Conservation (phyloP, 331 rosid species). For the Malus hybrid region DNA sequence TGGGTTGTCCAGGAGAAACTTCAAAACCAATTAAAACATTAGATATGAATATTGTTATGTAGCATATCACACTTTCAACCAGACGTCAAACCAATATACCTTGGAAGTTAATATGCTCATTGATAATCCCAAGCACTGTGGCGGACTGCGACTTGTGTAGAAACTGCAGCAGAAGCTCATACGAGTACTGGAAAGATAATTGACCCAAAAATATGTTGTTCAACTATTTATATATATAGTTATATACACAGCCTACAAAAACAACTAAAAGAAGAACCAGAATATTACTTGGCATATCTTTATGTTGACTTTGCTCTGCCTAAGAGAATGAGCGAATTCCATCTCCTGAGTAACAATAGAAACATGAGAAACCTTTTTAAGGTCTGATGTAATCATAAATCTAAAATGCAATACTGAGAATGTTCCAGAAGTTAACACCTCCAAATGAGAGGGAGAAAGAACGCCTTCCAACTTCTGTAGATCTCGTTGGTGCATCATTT, state of each 20-base stretch:
- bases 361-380: not conserved
- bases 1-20: conserved; percentile 88
- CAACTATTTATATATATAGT: not conserved
- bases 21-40: conserved; percentile 17
- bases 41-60: conserved; percentile 1
- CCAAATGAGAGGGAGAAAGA: conserved; percentile 81
- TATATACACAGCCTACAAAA: not conserved
- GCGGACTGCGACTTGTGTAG: conserved; percentile 71
- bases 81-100: conserved; percentile 38
- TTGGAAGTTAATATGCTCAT: conserved; percentile 87
- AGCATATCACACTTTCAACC: conserved; percentile 4
- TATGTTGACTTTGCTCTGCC: conserved; percentile 83
- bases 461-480: conserved; percentile 92
- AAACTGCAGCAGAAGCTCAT: conserved; percentile 89
- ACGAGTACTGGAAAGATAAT: conserved; percentile 63
- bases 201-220: not conserved
- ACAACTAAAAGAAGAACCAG: conserved; percentile 8
- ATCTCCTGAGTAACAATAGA: conserved; percentile 59
- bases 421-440: conserved; percentile 33
- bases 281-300: conserved; percentile 80
- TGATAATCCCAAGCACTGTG: conserved; percentile 82
- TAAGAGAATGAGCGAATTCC: conserved; percentile 92
- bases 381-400: conserved; percentile 2
- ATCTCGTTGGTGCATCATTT: conserved; percentile 81
- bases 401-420: not conserved